phyloP scores from a whole-genome alignment of 1,284 basidiomycete species.

The Meira nashicola region DNA sequence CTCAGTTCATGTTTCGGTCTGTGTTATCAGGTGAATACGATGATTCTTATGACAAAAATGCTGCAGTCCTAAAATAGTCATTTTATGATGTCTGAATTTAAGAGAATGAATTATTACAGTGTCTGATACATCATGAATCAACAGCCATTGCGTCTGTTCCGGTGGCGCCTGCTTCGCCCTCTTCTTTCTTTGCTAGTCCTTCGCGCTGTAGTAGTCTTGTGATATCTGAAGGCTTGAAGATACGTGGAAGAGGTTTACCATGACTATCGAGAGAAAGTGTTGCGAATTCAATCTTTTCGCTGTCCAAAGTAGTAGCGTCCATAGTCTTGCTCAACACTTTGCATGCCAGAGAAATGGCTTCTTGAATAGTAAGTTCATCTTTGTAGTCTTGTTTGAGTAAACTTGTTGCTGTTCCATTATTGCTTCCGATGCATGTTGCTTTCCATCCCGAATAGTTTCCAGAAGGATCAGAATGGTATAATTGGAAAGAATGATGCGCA shows the following conservation, averaged over 20 bases:
- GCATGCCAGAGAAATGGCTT: slow-evolving; percentile 82
- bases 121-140: slow-evolving; percentile 5
- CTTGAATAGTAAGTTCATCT: slow-evolving; percentile 66
- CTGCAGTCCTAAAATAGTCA: too few species aligned
- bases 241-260: slow-evolving; percentile 80
- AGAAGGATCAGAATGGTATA: slow-evolving; percentile 96
- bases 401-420: slow-evolving; percentile 89
- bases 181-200: slow-evolving; percentile 63
- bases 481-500: slow-evolving; percentile 90
- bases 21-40: too few species aligned
- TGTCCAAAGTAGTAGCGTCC: slow-evolving; percentile 89
- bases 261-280: slow-evolving; percentile 74
- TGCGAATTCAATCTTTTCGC: slow-evolving; percentile 73
- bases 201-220: slow-evolving; percentile 75
- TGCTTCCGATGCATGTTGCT: slow-evolving; percentile 93
- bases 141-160: slow-evolving; percentile 8
- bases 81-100: too few species aligned
- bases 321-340: slow-evolving; percentile 99
- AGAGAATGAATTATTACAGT: too few species aligned
- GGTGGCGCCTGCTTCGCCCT: slow-evolving; percentile 7
- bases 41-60: too few species aligned
- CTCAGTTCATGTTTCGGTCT: too few species aligned
- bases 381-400: slow-evolving; percentile 98
- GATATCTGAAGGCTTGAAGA: slow-evolving; percentile 85
- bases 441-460: slow-evolving; percentile 99